Conservation (phyloP, 2,329 filamentous ascomycete genomes). For the Coniella vitis region DNA sequence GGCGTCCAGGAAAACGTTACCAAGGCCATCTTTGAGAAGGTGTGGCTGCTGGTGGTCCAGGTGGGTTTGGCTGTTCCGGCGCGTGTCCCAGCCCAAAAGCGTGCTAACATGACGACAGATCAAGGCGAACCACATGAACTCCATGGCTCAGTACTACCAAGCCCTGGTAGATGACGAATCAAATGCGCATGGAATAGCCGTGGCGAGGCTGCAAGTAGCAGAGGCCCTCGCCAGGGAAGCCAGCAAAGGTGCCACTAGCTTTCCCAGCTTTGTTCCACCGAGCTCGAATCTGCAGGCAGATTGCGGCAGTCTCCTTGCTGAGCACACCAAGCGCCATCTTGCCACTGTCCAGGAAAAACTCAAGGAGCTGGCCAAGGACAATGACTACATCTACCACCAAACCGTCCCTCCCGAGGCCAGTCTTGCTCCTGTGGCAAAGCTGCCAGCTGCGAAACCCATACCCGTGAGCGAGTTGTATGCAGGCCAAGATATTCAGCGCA, state of each 20-base stretch:
- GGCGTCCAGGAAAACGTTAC: slow-evolving; percentile 88
- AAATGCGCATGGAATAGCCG: slow-evolving; percentile 77
- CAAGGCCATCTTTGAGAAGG: slow-evolving; percentile 87
- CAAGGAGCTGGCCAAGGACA: slow-evolving; percentile 74
- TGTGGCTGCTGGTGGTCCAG: slow-evolving; percentile 80
- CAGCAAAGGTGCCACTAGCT: slow-evolving; percentile 65
- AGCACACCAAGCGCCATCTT: slow-evolving; percentile 77
- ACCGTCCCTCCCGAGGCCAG: slow-evolving; percentile 80
- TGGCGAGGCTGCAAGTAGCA: slow-evolving; percentile 75
- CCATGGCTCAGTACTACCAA: slow-evolving; percentile 89
- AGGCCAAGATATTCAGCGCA: slow-evolving; percentile 92
- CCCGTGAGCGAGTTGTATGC: slow-evolving; percentile 95
- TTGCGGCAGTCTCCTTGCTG: slow-evolving; percentile 64
- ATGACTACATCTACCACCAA: slow-evolving; percentile 98
- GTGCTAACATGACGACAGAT: slow-evolving; percentile 35
- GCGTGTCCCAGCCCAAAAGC: not conserved
- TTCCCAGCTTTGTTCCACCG: slow-evolving; percentile 71
- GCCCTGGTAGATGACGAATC: slow-evolving; percentile 85
- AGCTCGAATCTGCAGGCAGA: slow-evolving; percentile 81
- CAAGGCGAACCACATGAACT: slow-evolving; percentile 77
- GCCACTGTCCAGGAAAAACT: slow-evolving; percentile 76
- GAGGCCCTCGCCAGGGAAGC: slow-evolving; percentile 75
- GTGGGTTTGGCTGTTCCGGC: slow-evolving; percentile 36
- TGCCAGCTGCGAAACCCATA: slow-evolving; percentile 93
- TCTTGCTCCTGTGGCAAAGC: slow-evolving; percentile 74